Evolutionary conservation across 2,329 filamentous ascomycete genomes (phyloP).

Genomic region (Neurospora sp.): DNA sequence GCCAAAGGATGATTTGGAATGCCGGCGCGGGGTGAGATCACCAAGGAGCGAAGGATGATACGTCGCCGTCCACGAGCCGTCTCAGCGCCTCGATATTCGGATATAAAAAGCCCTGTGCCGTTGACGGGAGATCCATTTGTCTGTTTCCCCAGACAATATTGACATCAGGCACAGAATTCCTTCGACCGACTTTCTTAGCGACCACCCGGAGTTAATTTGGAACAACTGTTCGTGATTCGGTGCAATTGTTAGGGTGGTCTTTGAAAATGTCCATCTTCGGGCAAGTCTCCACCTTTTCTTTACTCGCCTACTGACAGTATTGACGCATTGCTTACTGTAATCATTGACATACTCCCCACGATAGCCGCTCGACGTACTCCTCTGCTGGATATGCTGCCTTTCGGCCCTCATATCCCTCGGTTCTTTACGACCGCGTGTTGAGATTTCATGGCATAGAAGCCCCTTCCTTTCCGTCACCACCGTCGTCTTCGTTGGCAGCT

Average conservation of each 20-base stretch:
- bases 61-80: background rate
- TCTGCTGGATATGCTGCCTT: conserved; percentile 49
- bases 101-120: background rate
- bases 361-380: conserved; percentile 45
- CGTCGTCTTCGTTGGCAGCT: conserved; percentile 19
- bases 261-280: conserved; percentile 10
- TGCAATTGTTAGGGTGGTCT: background rate
- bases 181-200: background rate
- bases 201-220: background rate
- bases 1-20: background rate
- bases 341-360: background rate
- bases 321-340: background rate
- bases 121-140: background rate
- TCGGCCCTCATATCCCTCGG: conserved; percentile 47
- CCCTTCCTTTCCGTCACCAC: conserved; percentile 4
- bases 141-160: background rate
- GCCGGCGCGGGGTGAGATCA: background rate
- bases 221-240: background rate
- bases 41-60: background rate
- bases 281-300: conserved; percentile 4
- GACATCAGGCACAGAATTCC: background rate
- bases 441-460: conserved; percentile 33
- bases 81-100: background rate
- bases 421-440: conserved; percentile 44
- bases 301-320: conserved; percentile 7